Evolutionary conservation across 164 flowering plant genomes (phyloP), one percentile per base, ranked within the genome.

Genomic region (Warburgia ugandensis): DNA sequence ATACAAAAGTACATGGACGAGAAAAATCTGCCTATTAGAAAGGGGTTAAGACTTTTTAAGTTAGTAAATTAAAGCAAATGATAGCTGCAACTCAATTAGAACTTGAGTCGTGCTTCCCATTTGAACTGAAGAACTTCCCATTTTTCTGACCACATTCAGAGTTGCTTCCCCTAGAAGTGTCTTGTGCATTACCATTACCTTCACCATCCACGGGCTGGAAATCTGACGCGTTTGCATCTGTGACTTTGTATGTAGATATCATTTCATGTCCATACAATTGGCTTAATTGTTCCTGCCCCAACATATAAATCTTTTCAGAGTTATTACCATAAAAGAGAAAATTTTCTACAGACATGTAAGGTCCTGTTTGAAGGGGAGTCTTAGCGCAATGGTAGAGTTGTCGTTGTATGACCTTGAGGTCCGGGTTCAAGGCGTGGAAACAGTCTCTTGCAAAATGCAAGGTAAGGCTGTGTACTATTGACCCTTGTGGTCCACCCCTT

Each of bases 201-300:
- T 79, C 83, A 3, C 56, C 76, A 6, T 54, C 67, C 3, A 21
- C 45, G 4, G 76, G 47, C 25, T 67, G 68, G 22, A 41, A 55
- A 42, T 29, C 56, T 16, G 43, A 11, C n/a, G 60, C 16, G 17
- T 48, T 50, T 12, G 47, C 23, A 26, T 50, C 63, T 42, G 45
- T 58, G 22, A 47, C 53, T 60, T 75, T 79, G 6, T 76, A 60
- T 58, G 61, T 64, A 28, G 80, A 65, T n/a, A 78, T 57, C 13
- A 61, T 75, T 2, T 78, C 86, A 20, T 87, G 68, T 55, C 88
- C 89, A 45, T 62, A 73, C 14, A 73, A 0, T 38, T 61, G 69
- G 3, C 65, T 69, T 48, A 86, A 60, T 45, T 84, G 84, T 31
- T 79, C 94, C 92, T 90, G 92, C 68, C 45, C 29, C 50, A 66